Base-by-base conservation (phyloP, 192 early-diverging fungal species). In the Coemansia sp. region DNA sequence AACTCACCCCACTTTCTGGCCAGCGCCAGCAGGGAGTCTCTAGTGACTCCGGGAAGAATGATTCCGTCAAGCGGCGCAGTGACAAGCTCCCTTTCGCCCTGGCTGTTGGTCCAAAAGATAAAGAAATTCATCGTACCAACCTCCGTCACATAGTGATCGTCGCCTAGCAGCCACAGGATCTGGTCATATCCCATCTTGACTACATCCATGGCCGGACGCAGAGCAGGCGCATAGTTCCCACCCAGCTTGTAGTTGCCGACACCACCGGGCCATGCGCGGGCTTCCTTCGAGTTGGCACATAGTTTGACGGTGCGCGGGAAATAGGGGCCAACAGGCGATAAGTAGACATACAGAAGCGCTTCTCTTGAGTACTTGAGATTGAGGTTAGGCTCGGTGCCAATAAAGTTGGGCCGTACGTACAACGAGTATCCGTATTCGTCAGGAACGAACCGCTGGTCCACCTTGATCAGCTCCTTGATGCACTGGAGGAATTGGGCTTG, bases 111-210 rank as follows among this genome's bases (percentile, higher is more conserved):
- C 92, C 91, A 94, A 81, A 86, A 87, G 26, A 92, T 82, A 72
- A 99, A 96, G 73, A 93, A 92, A 84, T 99, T 99, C 94, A 97
- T 97, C 21, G 96, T 95, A 31, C 96, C 96, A 16, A 96, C 96
- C 75, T 99, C 96, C 9, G 95, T 99, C 40, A 99, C 77, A 62
- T 91, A 84, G 67, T 93, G 86, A 25, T 97, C 85, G 16, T 85
- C 70, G 59, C 96, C 96, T 84, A 95, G 93, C 40, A 99, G 81
- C 96, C 96, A 99, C 74, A 99, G 83, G 76, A 94, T 94, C 80
- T 99, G 96, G 70, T 93, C 90, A 77, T 89, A 95, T 2, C 96
- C 96, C 60, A 87, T 78, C 67, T 87, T 84, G 64, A 89, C 90
- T 40, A 94, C 95, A 64, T 95, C 88, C 64, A 94, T 82, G 60